These are phyloP conservation scores for Lachnellula suecica DNA, from an alignment of 2,329 filamentous ascomycete species.

Conservation along the genomic window DNA sequence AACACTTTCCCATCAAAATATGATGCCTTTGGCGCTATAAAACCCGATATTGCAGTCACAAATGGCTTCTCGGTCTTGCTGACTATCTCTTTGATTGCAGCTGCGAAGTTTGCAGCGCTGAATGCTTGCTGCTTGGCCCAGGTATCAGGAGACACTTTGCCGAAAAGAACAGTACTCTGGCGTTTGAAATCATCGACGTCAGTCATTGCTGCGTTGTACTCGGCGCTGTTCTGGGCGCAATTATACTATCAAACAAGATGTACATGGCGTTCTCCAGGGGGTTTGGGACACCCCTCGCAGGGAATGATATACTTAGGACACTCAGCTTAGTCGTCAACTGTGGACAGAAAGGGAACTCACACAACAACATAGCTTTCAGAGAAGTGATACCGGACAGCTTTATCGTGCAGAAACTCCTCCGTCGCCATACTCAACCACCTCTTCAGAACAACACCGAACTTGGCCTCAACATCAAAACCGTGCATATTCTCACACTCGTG, in stretches of 20 bases:
- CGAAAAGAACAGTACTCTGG: slow-evolving; percentile 18
- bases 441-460: no score
- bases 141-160: slow-evolving; percentile 12
- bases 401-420: no score
- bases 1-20: slow-evolving; percentile 10
- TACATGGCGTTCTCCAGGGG: slow-evolving; percentile 36
- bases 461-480: no score
- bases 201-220: slow-evolving; percentile 32
- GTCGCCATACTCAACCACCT: no score
- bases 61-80: slow-evolving; percentile 10
- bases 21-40: neutral
- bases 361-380: no score
- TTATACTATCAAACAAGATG: slow-evolving; percentile 46
- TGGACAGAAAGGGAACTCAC: slow-evolving; percentile 1
- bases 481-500: no score
- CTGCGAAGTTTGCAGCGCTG: neutral
- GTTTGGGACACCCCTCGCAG: slow-evolving; percentile 34
- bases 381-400: no score
- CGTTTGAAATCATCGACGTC: slow-evolving; percentile 30
- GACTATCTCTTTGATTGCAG: slow-evolving; percentile 7
- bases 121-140: slow-evolving; percentile 16
- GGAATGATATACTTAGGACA: slow-evolving; percentile 40
- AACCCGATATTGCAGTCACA: slow-evolving; percentile 5
- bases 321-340: neutral
- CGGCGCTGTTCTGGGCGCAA: slow-evolving; percentile 9